phyloP scores from a whole-genome alignment of 2,329 filamentous ascomycete species.

The Phyllosticta capitalensis region DNA sequence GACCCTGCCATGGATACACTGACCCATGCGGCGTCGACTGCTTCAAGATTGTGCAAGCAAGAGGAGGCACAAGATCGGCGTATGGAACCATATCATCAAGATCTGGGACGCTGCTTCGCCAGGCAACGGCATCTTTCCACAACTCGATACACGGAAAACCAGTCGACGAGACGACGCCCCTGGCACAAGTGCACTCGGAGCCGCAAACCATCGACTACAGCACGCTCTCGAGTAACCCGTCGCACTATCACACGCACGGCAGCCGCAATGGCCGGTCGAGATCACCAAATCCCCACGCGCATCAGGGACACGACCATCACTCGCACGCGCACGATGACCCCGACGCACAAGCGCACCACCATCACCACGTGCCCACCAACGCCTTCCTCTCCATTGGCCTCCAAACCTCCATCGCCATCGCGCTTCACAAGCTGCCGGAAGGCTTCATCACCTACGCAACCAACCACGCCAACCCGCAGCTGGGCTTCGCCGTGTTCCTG shows the following conservation, averaged over 20 bases:
- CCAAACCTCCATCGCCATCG: conserved; percentile 90
- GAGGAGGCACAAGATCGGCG: conserved; percentile 21
- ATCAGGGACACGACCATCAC: conserved; percentile 15
- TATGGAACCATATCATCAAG: background rate
- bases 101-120: background rate
- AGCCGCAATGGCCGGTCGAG: conserved; percentile 15
- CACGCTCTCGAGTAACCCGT: conserved; percentile 13
- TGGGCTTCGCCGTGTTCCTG: conserved; percentile 88
- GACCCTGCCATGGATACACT: conserved; percentile 52
- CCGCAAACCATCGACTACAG: background rate
- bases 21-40: conserved; percentile 54
- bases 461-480: conserved; percentile 83
- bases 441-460: conserved; percentile 87
- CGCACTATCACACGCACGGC: conserved; percentile 17
- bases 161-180: background rate
- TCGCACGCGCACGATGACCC: conserved; percentile 13
- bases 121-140: background rate
- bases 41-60: conserved; percentile 40
- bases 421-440: conserved; percentile 89
- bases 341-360: conserved; percentile 43
- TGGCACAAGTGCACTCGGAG: background rate
- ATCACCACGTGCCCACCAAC: conserved; percentile 92
- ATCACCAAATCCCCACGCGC: conserved; percentile 2
- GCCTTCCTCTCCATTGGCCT: conserved; percentile 91
- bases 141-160: background rate